A percentile compares a stretch with the other conserved stretches of the same genome.
phyloP scores from a whole-genome alignment of 371 early-diverging fungal species.

The Syncephalastrum sp. region DNA sequence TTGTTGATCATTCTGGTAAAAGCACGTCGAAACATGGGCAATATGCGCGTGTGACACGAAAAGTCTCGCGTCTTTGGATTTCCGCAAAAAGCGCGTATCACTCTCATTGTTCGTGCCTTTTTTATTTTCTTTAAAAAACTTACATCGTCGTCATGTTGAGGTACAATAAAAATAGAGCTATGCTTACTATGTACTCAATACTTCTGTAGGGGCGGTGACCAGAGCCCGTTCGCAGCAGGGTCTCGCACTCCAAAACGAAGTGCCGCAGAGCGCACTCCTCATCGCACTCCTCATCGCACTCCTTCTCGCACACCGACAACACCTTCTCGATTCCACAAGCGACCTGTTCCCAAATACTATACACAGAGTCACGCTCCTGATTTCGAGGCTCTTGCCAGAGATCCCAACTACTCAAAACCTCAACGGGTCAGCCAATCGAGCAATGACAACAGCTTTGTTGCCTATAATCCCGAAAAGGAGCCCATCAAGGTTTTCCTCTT shows the following conservation, averaged over 20 bases:
- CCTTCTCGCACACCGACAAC: slow-evolving; percentile 9
- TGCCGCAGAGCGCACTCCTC: slow-evolving; percentile 9
- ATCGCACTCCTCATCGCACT: slow-evolving; percentile 16
- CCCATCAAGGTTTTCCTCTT: slow-evolving; percentile 20
- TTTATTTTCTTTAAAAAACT: no score
- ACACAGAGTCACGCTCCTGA: slow-evolving; percentile 12
- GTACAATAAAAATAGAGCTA: no score
- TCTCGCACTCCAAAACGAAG: no score
- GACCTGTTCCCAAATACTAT: slow-evolving; percentile 7
- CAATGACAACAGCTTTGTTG: slow-evolving; percentile 17
- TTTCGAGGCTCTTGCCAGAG: slow-evolving; percentile 10
- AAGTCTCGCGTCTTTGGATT: no score
- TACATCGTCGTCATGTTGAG: no score
- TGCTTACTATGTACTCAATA: no score
- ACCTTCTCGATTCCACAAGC: slow-evolving; percentile 4
- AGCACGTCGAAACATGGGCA: no score
- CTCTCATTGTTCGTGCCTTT: no score
- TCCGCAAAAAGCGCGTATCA: no score
- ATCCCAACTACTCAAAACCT: slow-evolving; percentile 1
- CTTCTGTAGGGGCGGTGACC: no score
- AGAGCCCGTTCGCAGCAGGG: no score
- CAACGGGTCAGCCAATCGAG: background rate
- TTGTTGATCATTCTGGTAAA: slow-evolving; percentile 31
- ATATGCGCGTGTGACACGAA: no score
- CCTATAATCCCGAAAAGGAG: slow-evolving; percentile 29